Conservation (phyloP, 805 yeast genomes). For the Wickerhamomyces ciferrii region DNA sequence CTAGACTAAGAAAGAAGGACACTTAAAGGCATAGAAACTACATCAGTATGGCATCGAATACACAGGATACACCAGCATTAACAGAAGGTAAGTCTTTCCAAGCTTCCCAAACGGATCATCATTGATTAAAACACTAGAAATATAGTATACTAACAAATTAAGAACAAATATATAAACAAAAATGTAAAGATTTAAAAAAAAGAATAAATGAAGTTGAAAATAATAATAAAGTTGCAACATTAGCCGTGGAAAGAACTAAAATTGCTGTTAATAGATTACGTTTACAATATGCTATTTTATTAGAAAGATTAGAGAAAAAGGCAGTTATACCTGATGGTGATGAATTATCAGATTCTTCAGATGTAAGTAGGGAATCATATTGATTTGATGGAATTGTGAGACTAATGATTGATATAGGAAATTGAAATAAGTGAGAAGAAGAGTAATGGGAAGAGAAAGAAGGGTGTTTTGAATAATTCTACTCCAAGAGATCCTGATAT, state of each 20-base stretch:
- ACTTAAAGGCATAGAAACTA: not conserved
- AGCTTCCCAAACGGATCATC: no score
- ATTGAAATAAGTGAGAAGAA: conserved; percentile 19
- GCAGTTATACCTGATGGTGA: conserved; percentile 22
- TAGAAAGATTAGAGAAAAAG: conserved; percentile 72
- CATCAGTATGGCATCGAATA: not conserved
- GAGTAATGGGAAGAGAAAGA: conserved; percentile 15
- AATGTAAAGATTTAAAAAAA: conserved; percentile 66
- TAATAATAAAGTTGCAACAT: conserved; percentile 68
- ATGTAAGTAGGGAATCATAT: conserved; percentile 20
- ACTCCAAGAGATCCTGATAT: conserved; percentile 71
- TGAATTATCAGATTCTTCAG: conserved; percentile 1
- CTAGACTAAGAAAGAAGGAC: no score
- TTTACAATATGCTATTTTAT: conserved; percentile 73
- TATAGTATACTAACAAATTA: conserved; percentile 3
- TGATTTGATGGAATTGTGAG: conserved; percentile 5
- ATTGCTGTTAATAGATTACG: conserved; percentile 72
- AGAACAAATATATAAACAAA: conserved; percentile 44
- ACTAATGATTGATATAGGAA: not conserved
- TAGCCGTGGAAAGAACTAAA: conserved; percentile 75
- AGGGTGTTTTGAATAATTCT: not conserved
- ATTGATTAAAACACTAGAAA: no score
- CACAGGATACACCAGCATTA: not conserved
- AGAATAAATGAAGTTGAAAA: conserved; percentile 70
- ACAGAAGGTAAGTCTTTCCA: not conserved